Percentiles rank a stretch among this genome's conserved stretches.
phyloP scores from a whole-genome alignment of 1,139 yeast species.

The Starmera stellimalicola region DNA sequence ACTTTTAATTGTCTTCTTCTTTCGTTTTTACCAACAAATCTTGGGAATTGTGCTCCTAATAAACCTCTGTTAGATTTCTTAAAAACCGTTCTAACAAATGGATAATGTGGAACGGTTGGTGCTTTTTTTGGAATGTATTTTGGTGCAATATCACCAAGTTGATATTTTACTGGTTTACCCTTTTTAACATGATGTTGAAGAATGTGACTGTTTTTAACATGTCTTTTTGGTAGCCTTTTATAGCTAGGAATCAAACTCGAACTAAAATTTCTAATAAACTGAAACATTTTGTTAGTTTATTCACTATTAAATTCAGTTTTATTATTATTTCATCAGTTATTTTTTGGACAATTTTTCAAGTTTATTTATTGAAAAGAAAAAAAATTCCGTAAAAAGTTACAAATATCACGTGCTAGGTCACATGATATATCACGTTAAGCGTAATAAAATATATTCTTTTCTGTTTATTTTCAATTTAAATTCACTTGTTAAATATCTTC shows the following conservation, averaged over 20 bases:
- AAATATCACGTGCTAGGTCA: too few relatives aligned
- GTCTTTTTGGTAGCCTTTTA: too few relatives aligned
- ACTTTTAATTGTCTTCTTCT: slow-evolving; percentile 75
- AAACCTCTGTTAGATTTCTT: slow-evolving; percentile 84
- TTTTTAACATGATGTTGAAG: slow-evolving; percentile 14
- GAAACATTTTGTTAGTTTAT: slow-evolving; percentile 2
- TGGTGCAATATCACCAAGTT: slow-evolving; percentile 38
- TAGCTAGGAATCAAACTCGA: background rate
- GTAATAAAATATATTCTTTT: too few relatives aligned
- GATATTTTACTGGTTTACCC: slow-evolving; percentile 28
- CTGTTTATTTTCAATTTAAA: too few relatives aligned
- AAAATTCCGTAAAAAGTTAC: too few relatives aligned
- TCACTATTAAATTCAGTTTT: slow-evolving; percentile 19
- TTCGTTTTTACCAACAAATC: slow-evolving; percentile 46
- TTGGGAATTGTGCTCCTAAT: slow-evolving; percentile 80
- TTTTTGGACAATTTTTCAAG: too few relatives aligned
- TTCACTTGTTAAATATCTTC: too few relatives aligned
- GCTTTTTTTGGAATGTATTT: slow-evolving; percentile 37
- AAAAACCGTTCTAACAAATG: slow-evolving; percentile 67
- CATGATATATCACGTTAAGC: too few relatives aligned
- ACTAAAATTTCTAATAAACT: background rate
- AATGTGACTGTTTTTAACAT: slow-evolving; percentile 9
- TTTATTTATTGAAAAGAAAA: too few relatives aligned
- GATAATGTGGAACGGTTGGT: slow-evolving; percentile 62
- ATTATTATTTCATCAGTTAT: slow-evolving; percentile 30